These are phyloP conservation scores for Phaeomoniella chlamydospora DNA, from an alignment of 2,329 filamentous ascomycete genomes.

Conservation along the genomic window DNA sequence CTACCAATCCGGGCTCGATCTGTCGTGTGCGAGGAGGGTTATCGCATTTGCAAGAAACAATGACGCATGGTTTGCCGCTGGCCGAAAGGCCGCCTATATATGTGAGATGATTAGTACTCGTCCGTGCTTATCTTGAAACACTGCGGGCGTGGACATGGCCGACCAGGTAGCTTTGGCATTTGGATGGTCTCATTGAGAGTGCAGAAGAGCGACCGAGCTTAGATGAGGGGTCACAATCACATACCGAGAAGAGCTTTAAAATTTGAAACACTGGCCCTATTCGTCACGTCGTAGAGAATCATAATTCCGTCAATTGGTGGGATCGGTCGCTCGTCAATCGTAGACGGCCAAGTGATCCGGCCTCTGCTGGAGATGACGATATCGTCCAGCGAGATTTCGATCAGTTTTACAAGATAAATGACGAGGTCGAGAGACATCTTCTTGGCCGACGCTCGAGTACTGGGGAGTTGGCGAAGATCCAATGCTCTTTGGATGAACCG, in stretches of 20 bases:
- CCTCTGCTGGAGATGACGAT: constrained; percentile 34
- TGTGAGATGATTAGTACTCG: too few relatives aligned
- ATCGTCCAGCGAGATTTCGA: constrained; percentile 40
- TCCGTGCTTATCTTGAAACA: too few relatives aligned
- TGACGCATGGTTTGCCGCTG: constrained; percentile 48
- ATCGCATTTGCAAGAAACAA: constrained; percentile 87
- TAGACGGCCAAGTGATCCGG: constrained; percentile 34
- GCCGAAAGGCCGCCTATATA: background rate
- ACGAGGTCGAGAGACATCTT: constrained; percentile 42
- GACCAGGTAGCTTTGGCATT: too few relatives aligned
- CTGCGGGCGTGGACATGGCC: too few relatives aligned
- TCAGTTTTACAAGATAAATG: constrained; percentile 40
- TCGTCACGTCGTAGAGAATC: constrained; percentile 76
- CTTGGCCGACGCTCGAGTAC: constrained; percentile 27
- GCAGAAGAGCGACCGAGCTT: too few relatives aligned
- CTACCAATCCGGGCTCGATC: constrained; percentile 54
- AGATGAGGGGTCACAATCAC: background rate
- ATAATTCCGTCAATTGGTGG: constrained; percentile 71
- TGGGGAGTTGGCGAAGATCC: constrained; percentile 31
- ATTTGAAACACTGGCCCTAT: constrained; percentile 40
- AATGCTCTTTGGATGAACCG: constrained; percentile 44
- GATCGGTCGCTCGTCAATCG: constrained; percentile 49
- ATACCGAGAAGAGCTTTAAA: background rate
- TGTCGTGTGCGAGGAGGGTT: constrained; percentile 54
- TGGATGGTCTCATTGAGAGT: too few relatives aligned